Evolutionary conservation across 2,329 filamentous ascomycete species (phyloP).

Genomic region (Ophiostoma sp.): DNA sequence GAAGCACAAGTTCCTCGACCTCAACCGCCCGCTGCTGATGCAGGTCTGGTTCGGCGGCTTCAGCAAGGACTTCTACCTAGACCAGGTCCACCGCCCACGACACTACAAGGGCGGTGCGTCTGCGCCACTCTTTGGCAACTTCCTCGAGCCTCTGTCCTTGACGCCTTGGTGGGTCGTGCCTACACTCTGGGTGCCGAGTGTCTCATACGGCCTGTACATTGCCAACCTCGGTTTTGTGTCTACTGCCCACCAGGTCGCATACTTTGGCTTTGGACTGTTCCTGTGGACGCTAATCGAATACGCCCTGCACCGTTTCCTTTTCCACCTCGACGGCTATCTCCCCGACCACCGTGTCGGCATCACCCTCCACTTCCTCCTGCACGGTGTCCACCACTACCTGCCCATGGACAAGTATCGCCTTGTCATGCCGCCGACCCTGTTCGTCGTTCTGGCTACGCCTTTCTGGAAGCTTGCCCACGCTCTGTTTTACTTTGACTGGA

Average conservation of each 20-base stretch:
- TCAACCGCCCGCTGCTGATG: slow-evolving; percentile 74
- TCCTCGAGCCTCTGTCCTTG: slow-evolving; percentile 93
- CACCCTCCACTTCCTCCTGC: slow-evolving; percentile 85
- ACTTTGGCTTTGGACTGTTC: slow-evolving; percentile 64
- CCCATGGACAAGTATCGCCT: slow-evolving; percentile 98
- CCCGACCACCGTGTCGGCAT: slow-evolving; percentile 87
- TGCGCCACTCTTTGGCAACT: slow-evolving; percentile 93
- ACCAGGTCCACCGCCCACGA: slow-evolving; percentile 90
- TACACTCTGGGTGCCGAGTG: slow-evolving; percentile 73
- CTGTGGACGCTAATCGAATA: slow-evolving; percentile 94
- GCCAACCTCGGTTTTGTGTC: slow-evolving; percentile 57
- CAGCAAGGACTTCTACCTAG: slow-evolving; percentile 90
- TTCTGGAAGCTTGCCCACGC: slow-evolving; percentile 89
- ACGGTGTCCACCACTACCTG: slow-evolving; percentile 95
- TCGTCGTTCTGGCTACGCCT: slow-evolving; percentile 73
- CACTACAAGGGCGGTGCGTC: slow-evolving; percentile 93
- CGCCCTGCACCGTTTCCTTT: slow-evolving; percentile 78
- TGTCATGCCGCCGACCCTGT: slow-evolving; percentile 92
- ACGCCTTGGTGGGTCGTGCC: slow-evolving; percentile 94
- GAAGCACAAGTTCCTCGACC: slow-evolving; percentile 87
- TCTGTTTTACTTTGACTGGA: slow-evolving; percentile 80
- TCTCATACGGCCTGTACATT: slow-evolving; percentile 65
- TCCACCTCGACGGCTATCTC: slow-evolving; percentile 84
- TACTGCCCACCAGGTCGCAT: slow-evolving; percentile 45
- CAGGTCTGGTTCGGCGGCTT: slow-evolving; percentile 89